These are phyloP conservation scores for Arbutus unedo DNA, from an alignment of 148 eudicot species.

Conservation along the genomic window DNA sequence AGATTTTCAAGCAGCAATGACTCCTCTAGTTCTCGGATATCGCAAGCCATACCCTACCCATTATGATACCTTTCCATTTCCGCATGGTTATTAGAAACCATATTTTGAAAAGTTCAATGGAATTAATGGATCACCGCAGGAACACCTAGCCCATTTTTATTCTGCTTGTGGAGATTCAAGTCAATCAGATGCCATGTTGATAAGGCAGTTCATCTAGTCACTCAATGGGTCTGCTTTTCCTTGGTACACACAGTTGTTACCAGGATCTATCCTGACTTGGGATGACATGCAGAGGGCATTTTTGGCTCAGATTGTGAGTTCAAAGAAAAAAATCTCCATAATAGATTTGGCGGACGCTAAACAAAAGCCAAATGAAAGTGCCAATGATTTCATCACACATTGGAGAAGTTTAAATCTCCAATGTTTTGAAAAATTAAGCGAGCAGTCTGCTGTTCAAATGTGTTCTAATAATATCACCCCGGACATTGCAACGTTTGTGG, in stretches of 20 bases:
- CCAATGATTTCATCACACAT: not conserved
- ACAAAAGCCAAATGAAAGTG: conserved; percentile 11
- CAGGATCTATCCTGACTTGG: not conserved
- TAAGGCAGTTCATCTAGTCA: not conserved
- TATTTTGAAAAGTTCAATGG: not conserved
- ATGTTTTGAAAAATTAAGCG: not conserved
- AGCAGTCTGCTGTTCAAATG: not conserved
- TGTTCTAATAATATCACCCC: not conserved
- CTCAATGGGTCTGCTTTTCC: not conserved
- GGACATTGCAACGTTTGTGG: not conserved
- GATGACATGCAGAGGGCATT: not conserved
- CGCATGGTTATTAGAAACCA: not conserved
- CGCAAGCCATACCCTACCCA: not conserved
- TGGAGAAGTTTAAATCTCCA: not conserved
- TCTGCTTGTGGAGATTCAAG: conserved; percentile 3
- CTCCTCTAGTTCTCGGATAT: not conserved
- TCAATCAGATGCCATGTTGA: not conserved
- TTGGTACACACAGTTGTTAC: not conserved
- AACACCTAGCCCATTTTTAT: conserved; percentile 7
- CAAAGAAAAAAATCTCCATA: not conserved
- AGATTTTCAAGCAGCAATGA: not conserved
- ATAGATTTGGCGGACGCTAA: not conserved
- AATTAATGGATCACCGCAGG: not conserved
- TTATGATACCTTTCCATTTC: not conserved
- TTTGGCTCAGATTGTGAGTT: not conserved